phyloP scores from a whole-genome alignment of 148 eudicot genomes.

The Agrostemma githago region DNA sequence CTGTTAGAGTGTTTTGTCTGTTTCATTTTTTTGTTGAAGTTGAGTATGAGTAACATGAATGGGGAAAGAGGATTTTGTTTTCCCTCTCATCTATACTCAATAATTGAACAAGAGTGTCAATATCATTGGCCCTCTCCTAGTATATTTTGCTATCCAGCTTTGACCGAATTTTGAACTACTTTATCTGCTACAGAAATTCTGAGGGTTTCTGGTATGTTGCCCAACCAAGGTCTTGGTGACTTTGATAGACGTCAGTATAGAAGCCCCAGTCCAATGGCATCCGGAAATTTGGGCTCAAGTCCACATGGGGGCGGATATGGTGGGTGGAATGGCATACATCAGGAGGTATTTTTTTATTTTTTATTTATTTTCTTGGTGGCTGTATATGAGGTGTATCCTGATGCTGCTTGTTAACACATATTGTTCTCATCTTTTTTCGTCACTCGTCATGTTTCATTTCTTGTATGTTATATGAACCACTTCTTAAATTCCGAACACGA shows the following conservation, averaged over 20 bases:
- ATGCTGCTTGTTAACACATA: background rate
- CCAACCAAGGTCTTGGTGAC: conserved; percentile 83
- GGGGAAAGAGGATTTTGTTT: no score
- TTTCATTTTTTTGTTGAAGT: no score
- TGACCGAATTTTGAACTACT: background rate
- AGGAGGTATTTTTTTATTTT: conserved; percentile 53
- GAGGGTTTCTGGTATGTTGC: conserved; percentile 82
- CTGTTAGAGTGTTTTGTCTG: background rate
- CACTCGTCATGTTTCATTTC: background rate
- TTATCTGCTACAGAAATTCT: conserved; percentile 53
- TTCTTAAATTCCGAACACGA: no score
- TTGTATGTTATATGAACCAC: background rate
- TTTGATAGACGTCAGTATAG: conserved; percentile 81
- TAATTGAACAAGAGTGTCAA: background rate
- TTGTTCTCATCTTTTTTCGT: background rate
- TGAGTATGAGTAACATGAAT: no score
- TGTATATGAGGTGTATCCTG: background rate
- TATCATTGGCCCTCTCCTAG: background rate
- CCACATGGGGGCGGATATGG: conserved; percentile 61
- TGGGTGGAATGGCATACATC: conserved; percentile 82
- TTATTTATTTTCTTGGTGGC: background rate
- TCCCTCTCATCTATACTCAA: background rate
- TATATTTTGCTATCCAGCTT: background rate
- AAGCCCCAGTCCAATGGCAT: conserved; percentile 99
- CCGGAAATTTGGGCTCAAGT: conserved; percentile 67